Evolutionary conservation across 495 filamentous ascomycete species (phyloP).

Genomic region (Penicillium arizonense): DNA sequence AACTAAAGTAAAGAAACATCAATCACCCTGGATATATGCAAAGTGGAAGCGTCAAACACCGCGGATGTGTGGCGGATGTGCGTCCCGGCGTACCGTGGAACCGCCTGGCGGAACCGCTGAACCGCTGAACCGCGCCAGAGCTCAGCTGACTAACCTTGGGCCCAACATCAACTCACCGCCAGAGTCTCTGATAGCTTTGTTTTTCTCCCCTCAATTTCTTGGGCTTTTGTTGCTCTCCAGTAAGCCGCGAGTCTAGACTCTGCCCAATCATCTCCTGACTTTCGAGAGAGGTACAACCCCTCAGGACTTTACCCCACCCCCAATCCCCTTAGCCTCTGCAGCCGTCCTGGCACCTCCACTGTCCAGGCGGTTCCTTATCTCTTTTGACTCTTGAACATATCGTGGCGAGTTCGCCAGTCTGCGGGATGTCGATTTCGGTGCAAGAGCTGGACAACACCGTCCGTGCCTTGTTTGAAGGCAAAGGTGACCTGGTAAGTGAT

Average conservation of each 20-base stretch:
- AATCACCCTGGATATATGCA: no score
- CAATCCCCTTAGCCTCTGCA: constrained; percentile 5
- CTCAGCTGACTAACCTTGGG: constrained; percentile 14
- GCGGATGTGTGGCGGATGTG: no score
- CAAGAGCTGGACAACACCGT: constrained; percentile 94
- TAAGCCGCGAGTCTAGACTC: background rate
- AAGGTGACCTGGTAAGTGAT: constrained; percentile 77
- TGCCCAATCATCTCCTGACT: constrained; percentile 9
- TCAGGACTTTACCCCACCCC: constrained; percentile 30
- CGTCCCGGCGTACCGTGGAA: no score
- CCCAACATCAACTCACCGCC: constrained; percentile 30
- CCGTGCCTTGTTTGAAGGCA: constrained; percentile 93
- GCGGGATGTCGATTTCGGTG: constrained; percentile 68
- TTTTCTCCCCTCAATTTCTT: constrained; percentile 10
- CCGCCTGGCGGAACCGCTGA: background rate
- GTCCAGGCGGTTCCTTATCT: constrained; percentile 4
- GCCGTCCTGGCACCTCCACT: constrained; percentile 6
- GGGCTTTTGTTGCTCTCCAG: background rate
- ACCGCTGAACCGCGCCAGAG: constrained; percentile 3
- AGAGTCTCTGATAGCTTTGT: constrained; percentile 19
- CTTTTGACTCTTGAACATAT: constrained; percentile 15
- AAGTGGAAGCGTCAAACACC: no score
- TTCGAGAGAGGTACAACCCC: constrained; percentile 25
- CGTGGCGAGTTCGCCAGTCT: constrained; percentile 32
- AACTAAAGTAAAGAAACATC: no score